Percentiles rank a stretch among this genome's conserved stretches.
These are phyloP conservation scores for Cardiospermum halicacabum DNA, from an alignment of 345 rosid genomes.

Conservation along the genomic window DNA sequence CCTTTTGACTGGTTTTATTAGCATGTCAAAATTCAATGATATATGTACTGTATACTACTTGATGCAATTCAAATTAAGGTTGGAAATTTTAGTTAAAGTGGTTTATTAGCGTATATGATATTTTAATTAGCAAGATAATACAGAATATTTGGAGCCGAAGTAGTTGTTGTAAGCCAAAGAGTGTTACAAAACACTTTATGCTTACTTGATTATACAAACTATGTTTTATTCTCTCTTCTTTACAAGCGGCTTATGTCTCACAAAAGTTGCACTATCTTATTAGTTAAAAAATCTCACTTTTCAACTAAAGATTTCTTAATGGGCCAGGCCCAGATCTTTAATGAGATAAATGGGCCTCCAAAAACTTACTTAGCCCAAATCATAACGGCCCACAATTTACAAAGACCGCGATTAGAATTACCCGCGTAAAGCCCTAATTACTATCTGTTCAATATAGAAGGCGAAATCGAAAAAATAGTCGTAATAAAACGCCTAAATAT, in stretches of 20 bases:
- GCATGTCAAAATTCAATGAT: no score
- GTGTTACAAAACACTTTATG: constrained; percentile 13
- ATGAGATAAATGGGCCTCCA: not conserved
- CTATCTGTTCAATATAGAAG: not conserved
- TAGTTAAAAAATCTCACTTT: not conserved
- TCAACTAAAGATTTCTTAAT: no score
- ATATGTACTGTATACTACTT: no score
- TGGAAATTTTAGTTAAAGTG: not conserved
- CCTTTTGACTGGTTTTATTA: not conserved
- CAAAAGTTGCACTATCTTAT: not conserved
- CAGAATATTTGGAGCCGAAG: not conserved
- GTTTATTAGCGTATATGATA: not conserved
- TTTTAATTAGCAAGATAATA: not conserved
- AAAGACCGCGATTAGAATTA: not conserved
- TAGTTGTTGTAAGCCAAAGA: not conserved
- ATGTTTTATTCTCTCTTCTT: constrained; percentile 18
- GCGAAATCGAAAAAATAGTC: no score
- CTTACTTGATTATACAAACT: constrained; percentile 13
- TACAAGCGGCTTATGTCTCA: not conserved
- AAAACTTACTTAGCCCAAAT: no score
- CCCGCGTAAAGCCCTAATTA: constrained; percentile 17
- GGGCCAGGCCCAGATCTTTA: not conserved
- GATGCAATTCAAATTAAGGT: no score
- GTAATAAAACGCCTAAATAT: no score
- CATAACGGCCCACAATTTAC: not conserved